Evolutionary conservation across 495 filamentous ascomycete genomes (phyloP).

Genomic region (Aspergillus egyptiacus): DNA sequence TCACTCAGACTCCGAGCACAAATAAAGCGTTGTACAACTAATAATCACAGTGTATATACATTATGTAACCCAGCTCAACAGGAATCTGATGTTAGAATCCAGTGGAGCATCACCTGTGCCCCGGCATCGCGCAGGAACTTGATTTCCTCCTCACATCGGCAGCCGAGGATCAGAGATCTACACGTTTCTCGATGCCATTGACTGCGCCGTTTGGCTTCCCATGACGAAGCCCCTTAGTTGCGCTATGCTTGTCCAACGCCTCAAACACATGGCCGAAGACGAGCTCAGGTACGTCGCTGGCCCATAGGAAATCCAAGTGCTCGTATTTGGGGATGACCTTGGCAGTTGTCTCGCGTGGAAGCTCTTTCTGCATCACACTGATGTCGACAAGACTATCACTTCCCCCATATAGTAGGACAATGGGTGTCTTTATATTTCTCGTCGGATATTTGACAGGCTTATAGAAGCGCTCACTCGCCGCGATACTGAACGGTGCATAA

Average conservation of each 20-base stretch:
- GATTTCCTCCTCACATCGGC: not conserved
- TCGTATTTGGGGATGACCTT: slow-evolving; percentile 86
- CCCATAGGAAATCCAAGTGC: slow-evolving; percentile 98
- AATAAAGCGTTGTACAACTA: slow-evolving; percentile 5
- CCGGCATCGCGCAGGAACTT: slow-evolving; percentile 6
- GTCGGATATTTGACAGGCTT: slow-evolving; percentile 96
- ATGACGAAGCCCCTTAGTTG: not conserved
- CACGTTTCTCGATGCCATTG: slow-evolving; percentile 12
- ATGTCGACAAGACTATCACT: slow-evolving; percentile 96
- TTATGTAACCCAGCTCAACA: not conserved
- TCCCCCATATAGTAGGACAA: slow-evolving; percentile 88
- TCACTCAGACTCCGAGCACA: not conserved
- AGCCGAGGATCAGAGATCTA: slow-evolving; percentile 2
- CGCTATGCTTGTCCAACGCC: slow-evolving; percentile 62
- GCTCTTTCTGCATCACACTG: slow-evolving; percentile 77
- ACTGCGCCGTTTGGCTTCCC: slow-evolving; percentile 1
- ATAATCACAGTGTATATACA: not conserved
- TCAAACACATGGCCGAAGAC: slow-evolving; percentile 90
- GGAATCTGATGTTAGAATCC: not conserved
- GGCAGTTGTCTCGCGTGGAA: slow-evolving; percentile 76
- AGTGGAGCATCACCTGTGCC: not conserved
- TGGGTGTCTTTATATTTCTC: slow-evolving; percentile 91
- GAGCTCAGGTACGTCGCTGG: slow-evolving; percentile 68
- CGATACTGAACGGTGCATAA: slow-evolving; percentile 54
- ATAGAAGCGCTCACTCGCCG: slow-evolving; percentile 58